A percentile compares a stretch with the other conserved stretches of the same genome.
phyloP scores from a whole-genome alignment of 306 rosid genomes.

The Geum urbanum region DNA sequence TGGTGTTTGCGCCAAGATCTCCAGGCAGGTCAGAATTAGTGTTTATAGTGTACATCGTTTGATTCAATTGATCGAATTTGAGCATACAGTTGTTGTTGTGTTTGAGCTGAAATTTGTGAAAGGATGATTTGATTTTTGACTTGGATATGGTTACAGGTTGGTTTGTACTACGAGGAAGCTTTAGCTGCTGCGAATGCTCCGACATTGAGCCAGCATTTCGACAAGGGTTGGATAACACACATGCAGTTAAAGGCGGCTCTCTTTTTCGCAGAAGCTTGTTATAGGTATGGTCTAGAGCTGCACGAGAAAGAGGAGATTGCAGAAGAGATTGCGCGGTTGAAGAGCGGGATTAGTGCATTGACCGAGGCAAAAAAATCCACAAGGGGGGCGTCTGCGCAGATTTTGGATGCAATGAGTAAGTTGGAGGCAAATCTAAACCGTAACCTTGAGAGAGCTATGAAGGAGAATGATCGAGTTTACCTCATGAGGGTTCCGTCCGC shows the following conservation, averaged over 20 bases:
- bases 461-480: slow-evolving; percentile 96
- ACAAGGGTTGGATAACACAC: slow-evolving; percentile 79
- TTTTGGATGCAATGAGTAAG: slow-evolving; percentile 76
- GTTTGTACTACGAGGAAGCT: slow-evolving; percentile 89
- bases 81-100: background rate
- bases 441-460: slow-evolving; percentile 87
- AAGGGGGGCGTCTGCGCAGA: slow-evolving; percentile 78
- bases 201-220: slow-evolving; percentile 84
- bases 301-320: slow-evolving; percentile 95
- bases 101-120: too few relatives aligned
- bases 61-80: too few relatives aligned
- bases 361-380: slow-evolving; percentile 67
- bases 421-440: slow-evolving; percentile 74
- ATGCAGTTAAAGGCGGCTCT: slow-evolving; percentile 83
- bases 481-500: slow-evolving; percentile 89
- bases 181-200: slow-evolving; percentile 68
- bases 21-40: slow-evolving; percentile 63
- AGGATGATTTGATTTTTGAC: slow-evolving; percentile 4
- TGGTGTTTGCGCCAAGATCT: slow-evolving; percentile 94
- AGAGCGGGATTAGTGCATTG: slow-evolving; percentile 58
- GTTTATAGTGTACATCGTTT: background rate
- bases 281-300: slow-evolving; percentile 74
- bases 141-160: slow-evolving; percentile 57
- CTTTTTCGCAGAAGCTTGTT: slow-evolving; percentile 83
- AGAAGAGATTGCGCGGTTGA: slow-evolving; percentile 83